Evolutionary conservation across 441 rosid genomes (phyloP).

Genomic region (Erodium moschatum): DNA sequence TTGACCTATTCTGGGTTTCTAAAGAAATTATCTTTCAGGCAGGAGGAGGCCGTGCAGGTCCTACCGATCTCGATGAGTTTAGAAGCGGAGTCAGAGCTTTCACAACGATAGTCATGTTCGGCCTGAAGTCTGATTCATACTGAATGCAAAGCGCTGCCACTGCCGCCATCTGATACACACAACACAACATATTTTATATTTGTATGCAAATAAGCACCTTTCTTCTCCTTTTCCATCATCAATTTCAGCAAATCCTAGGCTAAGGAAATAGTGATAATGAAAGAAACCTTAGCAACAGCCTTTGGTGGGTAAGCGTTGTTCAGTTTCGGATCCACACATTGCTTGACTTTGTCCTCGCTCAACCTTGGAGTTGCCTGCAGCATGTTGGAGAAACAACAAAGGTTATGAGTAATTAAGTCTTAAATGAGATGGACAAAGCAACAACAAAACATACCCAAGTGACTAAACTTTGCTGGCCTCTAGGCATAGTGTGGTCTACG

Average conservation of each 20-base stretch:
- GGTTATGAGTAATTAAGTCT: background rate
- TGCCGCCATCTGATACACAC: conserved; percentile 43
- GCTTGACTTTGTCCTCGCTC: conserved; percentile 49
- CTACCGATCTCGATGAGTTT: background rate
- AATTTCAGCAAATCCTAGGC: background rate
- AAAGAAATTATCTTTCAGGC: background rate
- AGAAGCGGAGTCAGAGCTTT: conserved; percentile 62
- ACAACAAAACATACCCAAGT: conserved; percentile 61
- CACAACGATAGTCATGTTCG: conserved; percentile 67
- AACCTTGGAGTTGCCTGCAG: conserved; percentile 85
- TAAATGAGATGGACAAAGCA: background rate
- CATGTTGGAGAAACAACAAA: background rate
- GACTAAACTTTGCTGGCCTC: conserved; percentile 94
- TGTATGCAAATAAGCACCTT: background rate
- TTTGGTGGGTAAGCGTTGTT: conserved; percentile 87
- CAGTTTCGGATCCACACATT: conserved; percentile 92
- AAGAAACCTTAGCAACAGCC: conserved; percentile 78
- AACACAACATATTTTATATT: background rate
- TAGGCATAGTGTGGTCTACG: conserved; percentile 97
- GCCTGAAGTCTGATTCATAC: conserved; percentile 66
- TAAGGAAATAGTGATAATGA: background rate
- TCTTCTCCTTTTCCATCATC: no score
- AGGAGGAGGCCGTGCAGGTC: background rate
- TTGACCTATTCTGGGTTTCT: background rate
- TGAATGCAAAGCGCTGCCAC: conserved; percentile 77